These are phyloP conservation scores for Colletotrichum melonis DNA, from an alignment of 2,329 filamentous ascomycete genomes.

Conservation along the genomic window DNA sequence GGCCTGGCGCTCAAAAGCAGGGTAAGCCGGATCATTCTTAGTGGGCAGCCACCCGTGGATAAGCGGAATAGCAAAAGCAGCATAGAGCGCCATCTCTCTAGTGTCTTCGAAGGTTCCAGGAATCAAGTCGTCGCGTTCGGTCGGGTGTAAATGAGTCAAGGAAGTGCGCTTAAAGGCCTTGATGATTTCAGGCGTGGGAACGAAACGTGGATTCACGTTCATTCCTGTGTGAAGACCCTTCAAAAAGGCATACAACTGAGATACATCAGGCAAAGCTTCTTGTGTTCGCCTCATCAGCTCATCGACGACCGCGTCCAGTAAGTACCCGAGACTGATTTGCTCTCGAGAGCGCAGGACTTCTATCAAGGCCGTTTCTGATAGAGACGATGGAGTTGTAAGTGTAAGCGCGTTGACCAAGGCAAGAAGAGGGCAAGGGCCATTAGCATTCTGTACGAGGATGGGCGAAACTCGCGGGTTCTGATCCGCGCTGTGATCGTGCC, in stretches of 20 bases:
- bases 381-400: slow-evolving; percentile 78
- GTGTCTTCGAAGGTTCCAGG: slow-evolving; percentile 88
- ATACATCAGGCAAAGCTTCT: slow-evolving; percentile 81
- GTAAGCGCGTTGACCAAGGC: slow-evolving; percentile 94
- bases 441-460: slow-evolving; percentile 91
- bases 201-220: slow-evolving; percentile 95
- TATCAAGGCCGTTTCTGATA: slow-evolving; percentile 75
- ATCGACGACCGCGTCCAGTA: slow-evolving; percentile 92
- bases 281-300: slow-evolving; percentile 83
- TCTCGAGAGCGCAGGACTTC: slow-evolving; percentile 84
- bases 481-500: slow-evolving; percentile 74
- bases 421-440: slow-evolving; percentile 92
- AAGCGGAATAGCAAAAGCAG: slow-evolving; percentile 87
- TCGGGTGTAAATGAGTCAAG: slow-evolving; percentile 63
- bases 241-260: slow-evolving; percentile 88
- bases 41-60: slow-evolving; percentile 93
- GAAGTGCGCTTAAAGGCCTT: slow-evolving; percentile 63
- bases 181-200: slow-evolving; percentile 65
- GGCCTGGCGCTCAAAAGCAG: slow-evolving; percentile 79
- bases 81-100: slow-evolving; percentile 88
- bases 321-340: slow-evolving; percentile 85
- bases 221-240: slow-evolving; percentile 93
- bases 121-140: slow-evolving; percentile 59
- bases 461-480: slow-evolving; percentile 81
- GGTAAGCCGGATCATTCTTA: slow-evolving; percentile 72